Percentiles rank a stretch among this genome's conserved stretches.
phyloP scores from a whole-genome alignment of 2,329 filamentous ascomycete genomes.

The Xylaria sp. region DNA sequence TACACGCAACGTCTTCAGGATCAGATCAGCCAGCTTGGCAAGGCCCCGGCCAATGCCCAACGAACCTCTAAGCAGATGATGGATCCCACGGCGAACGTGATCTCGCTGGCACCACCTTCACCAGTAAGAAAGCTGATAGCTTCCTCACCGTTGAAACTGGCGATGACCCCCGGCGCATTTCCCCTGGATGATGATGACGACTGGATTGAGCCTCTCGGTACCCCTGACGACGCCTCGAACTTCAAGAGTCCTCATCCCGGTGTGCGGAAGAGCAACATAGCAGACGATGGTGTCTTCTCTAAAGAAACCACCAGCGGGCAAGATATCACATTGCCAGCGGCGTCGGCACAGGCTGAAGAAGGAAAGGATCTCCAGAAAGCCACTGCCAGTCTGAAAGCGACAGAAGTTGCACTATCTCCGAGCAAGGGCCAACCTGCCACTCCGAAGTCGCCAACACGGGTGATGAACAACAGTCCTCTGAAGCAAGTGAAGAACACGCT shows the following conservation, averaged over 20 bases:
- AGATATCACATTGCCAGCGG: slow-evolving; percentile 37
- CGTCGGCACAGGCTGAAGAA: slow-evolving; percentile 26
- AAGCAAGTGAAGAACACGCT: slow-evolving; percentile 91
- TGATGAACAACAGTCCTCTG: slow-evolving; percentile 67
- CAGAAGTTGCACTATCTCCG: slow-evolving; percentile 42
- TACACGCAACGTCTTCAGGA: slow-evolving; percentile 93
- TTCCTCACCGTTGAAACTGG: slow-evolving; percentile 33
- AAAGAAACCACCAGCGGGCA: slow-evolving; percentile 45
- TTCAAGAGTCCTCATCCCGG: slow-evolving; percentile 45
- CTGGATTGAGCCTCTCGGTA: slow-evolving; percentile 54
- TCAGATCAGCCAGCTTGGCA: slow-evolving; percentile 72
- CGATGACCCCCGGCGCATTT: slow-evolving; percentile 53
- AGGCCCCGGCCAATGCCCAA: slow-evolving; percentile 46
- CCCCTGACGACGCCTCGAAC: slow-evolving; percentile 33
- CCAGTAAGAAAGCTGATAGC: slow-evolving; percentile 34
- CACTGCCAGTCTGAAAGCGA: slow-evolving; percentile 54
- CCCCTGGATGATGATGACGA: slow-evolving; percentile 56
- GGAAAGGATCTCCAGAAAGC: slow-evolving; percentile 50
- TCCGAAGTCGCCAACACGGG: slow-evolving; percentile 52
- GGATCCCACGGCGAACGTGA: slow-evolving; percentile 27
- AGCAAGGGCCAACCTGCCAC: slow-evolving; percentile 43
- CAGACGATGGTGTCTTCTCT: slow-evolving; percentile 50
- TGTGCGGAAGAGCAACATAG: slow-evolving; percentile 55
- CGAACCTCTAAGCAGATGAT: slow-evolving; percentile 46
- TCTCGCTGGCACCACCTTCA: slow-evolving; percentile 28